Evolutionary conservation across 352 stramenopile species (phyloP).

Genomic region (Pythium biforme): DNA sequence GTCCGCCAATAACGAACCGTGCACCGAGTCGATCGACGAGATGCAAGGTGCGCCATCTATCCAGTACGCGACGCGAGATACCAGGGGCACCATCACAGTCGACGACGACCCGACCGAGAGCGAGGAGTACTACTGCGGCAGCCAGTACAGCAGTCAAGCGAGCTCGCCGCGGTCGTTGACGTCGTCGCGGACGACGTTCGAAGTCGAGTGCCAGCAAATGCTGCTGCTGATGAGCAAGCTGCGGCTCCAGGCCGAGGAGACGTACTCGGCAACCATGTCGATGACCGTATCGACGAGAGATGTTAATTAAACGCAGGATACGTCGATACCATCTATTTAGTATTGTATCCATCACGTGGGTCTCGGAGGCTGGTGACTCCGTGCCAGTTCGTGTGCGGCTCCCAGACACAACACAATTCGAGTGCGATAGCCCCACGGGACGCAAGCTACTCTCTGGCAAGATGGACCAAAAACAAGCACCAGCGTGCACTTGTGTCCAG

Average conservation of each 20-base stretch:
- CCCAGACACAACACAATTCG: too few relatives aligned
- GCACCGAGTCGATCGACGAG: not conserved
- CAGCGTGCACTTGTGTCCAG: too few relatives aligned
- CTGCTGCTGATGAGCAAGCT: not conserved
- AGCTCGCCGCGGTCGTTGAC: not conserved
- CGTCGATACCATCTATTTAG: too few relatives aligned
- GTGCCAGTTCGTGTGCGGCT: too few relatives aligned
- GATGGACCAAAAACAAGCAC: too few relatives aligned
- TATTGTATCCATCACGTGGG: too few relatives aligned
- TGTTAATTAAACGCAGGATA: too few relatives aligned
- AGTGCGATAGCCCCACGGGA: too few relatives aligned
- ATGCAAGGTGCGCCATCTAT: not conserved
- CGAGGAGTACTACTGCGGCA: not conserved
- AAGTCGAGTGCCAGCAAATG: not conserved
- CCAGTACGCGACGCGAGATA: not conserved
- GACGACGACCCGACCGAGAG: not conserved
- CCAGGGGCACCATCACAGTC: not conserved
- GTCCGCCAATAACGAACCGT: not conserved
- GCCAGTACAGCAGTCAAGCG: not conserved
- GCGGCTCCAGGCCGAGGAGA: not conserved
- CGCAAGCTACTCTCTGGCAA: too few relatives aligned
- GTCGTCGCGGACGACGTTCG: not conserved
- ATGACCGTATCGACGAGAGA: not conserved
- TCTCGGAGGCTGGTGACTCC: too few relatives aligned
- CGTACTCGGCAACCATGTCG: conserved; percentile 1